phyloP scores from a whole-genome alignment of 768 basidiomycete genomes.

The Termitomyces sp. region DNA sequence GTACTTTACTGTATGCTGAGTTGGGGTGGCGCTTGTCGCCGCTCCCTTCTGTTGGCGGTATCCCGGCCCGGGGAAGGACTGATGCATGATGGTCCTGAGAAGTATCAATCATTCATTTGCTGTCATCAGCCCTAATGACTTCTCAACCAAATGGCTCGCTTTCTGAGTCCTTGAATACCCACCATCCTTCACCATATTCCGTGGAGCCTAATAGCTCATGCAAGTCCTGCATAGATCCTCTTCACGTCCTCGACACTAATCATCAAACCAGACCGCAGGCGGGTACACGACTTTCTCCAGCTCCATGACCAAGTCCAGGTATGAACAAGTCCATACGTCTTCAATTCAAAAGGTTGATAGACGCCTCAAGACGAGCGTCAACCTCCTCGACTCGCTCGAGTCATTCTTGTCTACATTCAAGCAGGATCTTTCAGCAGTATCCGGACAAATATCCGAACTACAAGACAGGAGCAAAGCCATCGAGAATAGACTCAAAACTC shows the following conservation, averaged over 20 bases:
- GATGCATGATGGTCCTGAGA: too few species aligned
- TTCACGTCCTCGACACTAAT: not conserved
- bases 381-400: constrained; percentile 83
- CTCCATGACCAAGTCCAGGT: constrained; percentile 93
- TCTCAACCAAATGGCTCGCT: not conserved
- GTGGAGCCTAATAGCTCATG: constrained; percentile 25
- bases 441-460: constrained; percentile 93
- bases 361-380: constrained; percentile 70
- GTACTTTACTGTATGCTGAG: too few species aligned
- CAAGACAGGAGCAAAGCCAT: constrained; percentile 90
- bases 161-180: not conserved
- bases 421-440: constrained; percentile 89
- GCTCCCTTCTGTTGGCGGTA: too few species aligned
- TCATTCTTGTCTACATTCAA: constrained; percentile 95
- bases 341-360: not conserved
- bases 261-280: constrained; percentile 29
- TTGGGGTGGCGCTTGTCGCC: too few species aligned
- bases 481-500: constrained; percentile 78
- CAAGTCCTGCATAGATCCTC: constrained; percentile 19
- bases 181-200: not conserved
- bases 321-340: not conserved
- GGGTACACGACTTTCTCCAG: constrained; percentile 69
- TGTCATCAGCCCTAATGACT: not conserved
- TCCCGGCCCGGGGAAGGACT: not conserved
- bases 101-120: not conserved